Evolutionary conservation across 441 rosid species (phyloP), one percentile per base, ranked within the genome.

Genomic region (Syzygium malaccense): DNA sequence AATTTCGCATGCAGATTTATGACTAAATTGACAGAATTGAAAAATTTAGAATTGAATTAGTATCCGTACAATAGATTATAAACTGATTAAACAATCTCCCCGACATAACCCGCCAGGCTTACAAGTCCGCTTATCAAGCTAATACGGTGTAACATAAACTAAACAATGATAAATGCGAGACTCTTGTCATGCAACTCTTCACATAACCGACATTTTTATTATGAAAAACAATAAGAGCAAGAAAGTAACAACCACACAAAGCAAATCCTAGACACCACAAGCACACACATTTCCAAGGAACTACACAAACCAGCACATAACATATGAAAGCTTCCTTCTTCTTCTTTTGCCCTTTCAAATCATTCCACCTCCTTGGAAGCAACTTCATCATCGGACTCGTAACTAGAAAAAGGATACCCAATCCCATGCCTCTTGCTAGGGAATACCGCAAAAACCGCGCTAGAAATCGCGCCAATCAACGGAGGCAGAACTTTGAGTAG

Each of bases 341-440:
- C 10, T 10, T 26, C 4, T 8, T 26, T 25, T 58, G 10, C 83
- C 83, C 83, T 41, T 75, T 23, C 14, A 6, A 41, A 41, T 75
- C 83, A 75, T 75, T 75, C 83, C 83, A 41, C 83, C 83, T 75
- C 83, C 83, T 75, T 75, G 83, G 83, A 12, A 75, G 83, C n/a
- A 41, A 45, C 17, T n/a, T 17, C 45, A 55, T 53, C 60, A 20
- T 53, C 45, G 56, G 25, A n/a, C 15, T 12, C 60, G 41, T 53
- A 51, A 41, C n/a, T 41, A 75, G 51, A 23, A 75, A 75, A 90
- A 62, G 96, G 99, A 92, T 96, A 95, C 26, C 99, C 99, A 88
- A 97, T 93, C 66, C 99, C 99, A 56, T 96, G 95, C 90, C 99
- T 96, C 7, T 88, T 92, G 92, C 93, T 93, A 45, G 99, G 99